Percentiles rank a stretch among this genome's conserved stretches.
phyloP scores from a whole-genome alignment of 306 rosid genomes.

The Begonia loranthoides region DNA sequence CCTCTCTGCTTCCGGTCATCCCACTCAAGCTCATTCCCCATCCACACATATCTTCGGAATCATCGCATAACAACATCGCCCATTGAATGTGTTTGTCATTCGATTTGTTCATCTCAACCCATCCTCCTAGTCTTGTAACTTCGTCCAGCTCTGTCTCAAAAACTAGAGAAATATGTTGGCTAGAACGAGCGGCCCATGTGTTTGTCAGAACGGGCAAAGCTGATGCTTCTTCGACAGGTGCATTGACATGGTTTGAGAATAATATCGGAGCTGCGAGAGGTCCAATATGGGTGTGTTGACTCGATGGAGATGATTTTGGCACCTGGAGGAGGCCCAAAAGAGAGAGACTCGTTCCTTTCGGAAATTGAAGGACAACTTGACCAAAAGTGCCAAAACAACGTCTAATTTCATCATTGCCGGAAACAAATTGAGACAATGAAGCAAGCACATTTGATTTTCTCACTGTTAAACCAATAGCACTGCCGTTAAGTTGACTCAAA shows the following conservation, averaged over 20 bases:
- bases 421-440: conserved; percentile 66
- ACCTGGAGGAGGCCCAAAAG: conserved; percentile 50
- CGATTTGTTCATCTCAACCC: conserved; percentile 60
- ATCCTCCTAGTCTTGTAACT: conserved; percentile 53
- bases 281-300: conserved; percentile 24
- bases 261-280: conserved; percentile 36
- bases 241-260: conserved; percentile 12
- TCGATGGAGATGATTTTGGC: conserved; percentile 26
- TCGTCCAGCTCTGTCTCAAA: conserved; percentile 59
- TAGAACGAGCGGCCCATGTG: conserved; percentile 12
- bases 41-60: conserved; percentile 57
- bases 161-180: conserved; percentile 45
- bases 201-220: conserved; percentile 10
- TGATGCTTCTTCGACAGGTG: conserved; percentile 18
- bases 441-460: conserved; percentile 60
- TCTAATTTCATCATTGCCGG: conserved; percentile 25
- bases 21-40: conserved; percentile 74
- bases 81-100: conserved; percentile 36
- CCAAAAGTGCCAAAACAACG: conserved; percentile 55
- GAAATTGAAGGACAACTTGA: conserved; percentile 50
- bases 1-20: conserved; percentile 17
- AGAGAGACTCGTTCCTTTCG: conserved; percentile 55
- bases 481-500: conserved; percentile 46
- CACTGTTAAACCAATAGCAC: conserved; percentile 60
- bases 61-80: conserved; percentile 52